These are phyloP conservation scores for Myrica gale DNA, from an alignment of 306 rosid species.

Conservation along the genomic window DNA sequence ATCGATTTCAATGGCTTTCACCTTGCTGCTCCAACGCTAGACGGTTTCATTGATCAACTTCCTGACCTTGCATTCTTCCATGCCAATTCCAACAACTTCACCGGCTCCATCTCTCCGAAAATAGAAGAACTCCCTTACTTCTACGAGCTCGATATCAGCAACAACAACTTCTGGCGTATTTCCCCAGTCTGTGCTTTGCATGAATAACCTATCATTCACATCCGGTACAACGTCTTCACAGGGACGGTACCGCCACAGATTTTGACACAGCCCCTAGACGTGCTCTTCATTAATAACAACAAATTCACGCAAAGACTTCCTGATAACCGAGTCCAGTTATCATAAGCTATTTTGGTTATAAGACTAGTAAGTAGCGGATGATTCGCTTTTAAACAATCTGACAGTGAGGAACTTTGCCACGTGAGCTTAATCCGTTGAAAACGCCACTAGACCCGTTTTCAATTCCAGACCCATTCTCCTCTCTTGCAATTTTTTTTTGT, in stretches of 20 bases:
- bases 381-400: too few species aligned
- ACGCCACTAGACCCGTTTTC: too few species aligned
- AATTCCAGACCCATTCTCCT: too few species aligned
- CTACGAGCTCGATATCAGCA: slow-evolving; percentile 52
- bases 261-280: slow-evolving; percentile 26
- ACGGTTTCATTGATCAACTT: slow-evolving; percentile 42
- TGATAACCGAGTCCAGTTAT: too few species aligned
- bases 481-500: too few species aligned
- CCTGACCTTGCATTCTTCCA: slow-evolving; percentile 52
- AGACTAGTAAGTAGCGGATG: too few species aligned
- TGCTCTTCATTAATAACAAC: slow-evolving; percentile 49
- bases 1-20: slow-evolving; percentile 54
- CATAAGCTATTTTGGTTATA: too few species aligned
- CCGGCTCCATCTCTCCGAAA: slow-evolving; percentile 38
- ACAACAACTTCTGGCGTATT: slow-evolving; percentile 40
- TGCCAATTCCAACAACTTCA: slow-evolving; percentile 51
- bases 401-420: too few species aligned
- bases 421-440: too few species aligned
- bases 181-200: slow-evolving; percentile 27
- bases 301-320: slow-evolving; percentile 31
- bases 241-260: slow-evolving; percentile 39
- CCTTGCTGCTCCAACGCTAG: slow-evolving; percentile 42
- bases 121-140: slow-evolving; percentile 34
- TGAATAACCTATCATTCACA: slow-evolving; percentile 28
- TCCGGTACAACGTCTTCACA: slow-evolving; percentile 41